phyloP scores from a whole-genome alignment of 1,284 basidiomycete species.

The Agroathelia rolfsii region DNA sequence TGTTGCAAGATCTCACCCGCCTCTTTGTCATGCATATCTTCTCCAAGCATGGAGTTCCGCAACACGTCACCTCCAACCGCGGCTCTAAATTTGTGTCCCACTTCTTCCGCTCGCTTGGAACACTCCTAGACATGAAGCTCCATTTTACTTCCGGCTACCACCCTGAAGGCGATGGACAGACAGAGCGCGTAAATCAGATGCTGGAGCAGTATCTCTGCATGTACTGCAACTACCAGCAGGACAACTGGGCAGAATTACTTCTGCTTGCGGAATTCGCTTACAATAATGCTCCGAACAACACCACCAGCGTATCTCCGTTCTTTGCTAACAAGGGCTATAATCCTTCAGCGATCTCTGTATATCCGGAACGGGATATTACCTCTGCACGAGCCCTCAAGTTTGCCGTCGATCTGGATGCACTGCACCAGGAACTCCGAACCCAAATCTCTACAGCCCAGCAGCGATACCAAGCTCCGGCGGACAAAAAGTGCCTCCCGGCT shows the following conservation, averaged over 20 bases:
- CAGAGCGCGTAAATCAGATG: conserved; percentile 18
- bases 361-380: conserved; percentile 10
- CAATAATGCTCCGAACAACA: conserved; percentile 22
- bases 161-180: conserved; percentile 30
- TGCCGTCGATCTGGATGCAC: conserved; percentile 11
- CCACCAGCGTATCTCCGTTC: conserved; percentile 26
- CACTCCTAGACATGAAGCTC: conserved; percentile 11
- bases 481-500: conserved; percentile 2
- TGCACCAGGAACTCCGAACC: no score
- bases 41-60: conserved; percentile 19
- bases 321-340: conserved; percentile 24
- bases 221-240: conserved; percentile 25
- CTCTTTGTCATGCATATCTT: conserved; percentile 22
- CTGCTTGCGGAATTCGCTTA: conserved; percentile 28
- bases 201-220: conserved; percentile 15
- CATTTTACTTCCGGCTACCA: conserved; percentile 19
- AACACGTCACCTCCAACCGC: conserved; percentile 20
- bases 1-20: conserved; percentile 20
- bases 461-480: conserved; percentile 8
- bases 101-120: conserved; percentile 17
- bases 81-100: conserved; percentile 17
- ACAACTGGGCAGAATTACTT: conserved; percentile 26
- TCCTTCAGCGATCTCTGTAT: conserved; percentile 18
- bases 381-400: conserved; percentile 10
- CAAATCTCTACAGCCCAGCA: conserved; percentile 5